Evolutionary conservation across 1,139 yeast genomes (phyloP).

Genomic region (Hansenula anomala): DNA sequence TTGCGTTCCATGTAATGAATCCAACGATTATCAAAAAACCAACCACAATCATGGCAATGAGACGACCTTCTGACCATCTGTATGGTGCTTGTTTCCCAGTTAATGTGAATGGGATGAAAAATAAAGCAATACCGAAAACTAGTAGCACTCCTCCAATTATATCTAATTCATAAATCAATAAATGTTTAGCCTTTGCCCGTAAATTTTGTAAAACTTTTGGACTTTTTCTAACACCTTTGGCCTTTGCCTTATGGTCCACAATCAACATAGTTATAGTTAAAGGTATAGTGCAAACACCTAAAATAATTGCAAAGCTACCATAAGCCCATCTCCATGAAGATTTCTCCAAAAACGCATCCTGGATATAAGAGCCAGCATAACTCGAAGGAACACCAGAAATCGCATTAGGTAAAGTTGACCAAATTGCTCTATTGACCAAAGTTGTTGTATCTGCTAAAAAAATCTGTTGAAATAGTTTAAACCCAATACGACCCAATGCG

Average conservation of each 20-base stretch:
- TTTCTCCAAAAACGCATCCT: conserved; percentile 19
- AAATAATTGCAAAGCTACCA: conserved; percentile 32
- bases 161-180: conserved; percentile 27
- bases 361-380: conserved; percentile 22
- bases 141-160: conserved; percentile 29
- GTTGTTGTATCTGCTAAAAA: conserved; percentile 37
- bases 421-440: conserved; percentile 31
- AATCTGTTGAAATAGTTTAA: conserved; percentile 31
- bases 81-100: conserved; percentile 22
- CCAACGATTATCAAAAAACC: conserved; percentile 20
- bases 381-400: conserved; percentile 21
- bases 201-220: conserved; percentile 11
- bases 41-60: conserved; percentile 24
- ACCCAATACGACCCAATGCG: conserved; percentile 32
- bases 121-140: conserved; percentile 29
- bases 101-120: conserved; percentile 32
- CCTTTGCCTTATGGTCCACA: conserved; percentile 25
- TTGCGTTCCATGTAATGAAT: conserved; percentile 22
- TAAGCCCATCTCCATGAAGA: conserved; percentile 36
- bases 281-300: conserved; percentile 29
- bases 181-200: conserved; percentile 9
- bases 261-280: conserved; percentile 26
- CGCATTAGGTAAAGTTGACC: conserved; percentile 29
- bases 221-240: conserved; percentile 10
- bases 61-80: conserved; percentile 21